A percentile compares a stretch with the other conserved stretches of the same genome.
Evolutionary conservation across 352 stramenopile genomes (phyloP).

Genomic region (Albugo laibachii): DNA sequence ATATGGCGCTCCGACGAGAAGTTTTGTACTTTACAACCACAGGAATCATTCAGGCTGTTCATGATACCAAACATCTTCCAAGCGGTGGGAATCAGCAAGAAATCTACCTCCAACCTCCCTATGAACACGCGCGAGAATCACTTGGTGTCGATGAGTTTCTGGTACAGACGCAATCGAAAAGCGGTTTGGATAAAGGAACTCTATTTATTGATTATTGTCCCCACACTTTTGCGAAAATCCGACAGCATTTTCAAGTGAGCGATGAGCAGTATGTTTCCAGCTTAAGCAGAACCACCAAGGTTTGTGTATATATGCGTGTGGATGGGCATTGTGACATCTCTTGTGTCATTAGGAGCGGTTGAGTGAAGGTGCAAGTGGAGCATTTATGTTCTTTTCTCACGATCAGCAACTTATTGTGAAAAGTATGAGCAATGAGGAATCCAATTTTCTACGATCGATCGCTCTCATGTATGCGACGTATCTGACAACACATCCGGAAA

Average conservation of each 20-base stretch:
- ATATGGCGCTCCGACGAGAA: slow-evolving; percentile 63
- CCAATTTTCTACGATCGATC: slow-evolving; percentile 58
- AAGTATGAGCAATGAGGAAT: slow-evolving; percentile 79
- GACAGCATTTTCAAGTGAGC: slow-evolving; percentile 65
- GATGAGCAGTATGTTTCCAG: slow-evolving; percentile 72
- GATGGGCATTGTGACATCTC: not conserved
- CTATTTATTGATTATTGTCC: slow-evolving; percentile 77
- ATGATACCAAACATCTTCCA: slow-evolving; percentile 42
- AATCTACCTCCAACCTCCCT: slow-evolving; percentile 60
- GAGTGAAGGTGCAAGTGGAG: slow-evolving; percentile 69
- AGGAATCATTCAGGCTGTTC: slow-evolving; percentile 72
- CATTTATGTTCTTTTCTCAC: slow-evolving; percentile 81
- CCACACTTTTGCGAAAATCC: slow-evolving; percentile 72
- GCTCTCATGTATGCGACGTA: slow-evolving; percentile 56
- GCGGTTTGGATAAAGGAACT: slow-evolving; percentile 36
- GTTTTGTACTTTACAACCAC: slow-evolving; percentile 79
- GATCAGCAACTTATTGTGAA: slow-evolving; percentile 80
- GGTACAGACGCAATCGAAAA: not conserved
- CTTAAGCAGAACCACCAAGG: slow-evolving; percentile 63
- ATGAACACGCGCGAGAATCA: slow-evolving; percentile 50
- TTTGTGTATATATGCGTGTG: not conserved
- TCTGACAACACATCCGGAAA: slow-evolving; percentile 64
- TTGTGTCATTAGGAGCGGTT: slow-evolving; percentile 27
- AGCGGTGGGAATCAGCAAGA: slow-evolving; percentile 52
- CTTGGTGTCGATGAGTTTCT: slow-evolving; percentile 40